These are phyloP conservation scores for Aphanomyces astaci DNA, from an alignment of 352 stramenopile species.

Conservation along the genomic window DNA sequence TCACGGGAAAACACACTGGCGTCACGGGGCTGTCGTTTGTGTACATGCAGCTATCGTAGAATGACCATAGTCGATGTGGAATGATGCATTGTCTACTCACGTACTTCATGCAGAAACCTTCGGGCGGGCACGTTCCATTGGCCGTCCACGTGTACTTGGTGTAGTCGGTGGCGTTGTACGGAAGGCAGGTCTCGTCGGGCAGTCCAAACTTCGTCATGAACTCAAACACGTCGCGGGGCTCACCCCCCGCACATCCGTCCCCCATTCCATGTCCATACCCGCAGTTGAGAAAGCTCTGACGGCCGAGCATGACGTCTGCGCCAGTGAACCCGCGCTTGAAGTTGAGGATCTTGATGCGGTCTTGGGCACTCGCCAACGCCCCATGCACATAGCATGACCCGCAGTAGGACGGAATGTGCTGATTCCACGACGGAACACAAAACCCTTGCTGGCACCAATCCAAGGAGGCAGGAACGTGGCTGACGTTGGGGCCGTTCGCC, in stretches of 20 bases:
- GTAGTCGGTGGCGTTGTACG: slow-evolving; percentile 75
- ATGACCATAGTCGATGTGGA: too few species aligned
- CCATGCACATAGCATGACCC: slow-evolving; percentile 77
- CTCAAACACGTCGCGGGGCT: slow-evolving; percentile 68
- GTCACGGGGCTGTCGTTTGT: slow-evolving; percentile 39
- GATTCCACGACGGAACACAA: slow-evolving; percentile 72
- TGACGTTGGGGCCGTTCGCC: background rate
- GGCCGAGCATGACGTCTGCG: slow-evolving; percentile 67
- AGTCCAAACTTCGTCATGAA: slow-evolving; percentile 69
- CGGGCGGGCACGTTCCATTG: slow-evolving; percentile 62
- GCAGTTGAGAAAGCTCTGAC: slow-evolving; percentile 78
- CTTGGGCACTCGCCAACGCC: slow-evolving; percentile 60
- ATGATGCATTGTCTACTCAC: too few species aligned
- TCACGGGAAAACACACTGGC: slow-evolving; percentile 61
- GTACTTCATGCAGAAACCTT: slow-evolving; percentile 84
- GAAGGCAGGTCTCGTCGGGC: slow-evolving; percentile 72
- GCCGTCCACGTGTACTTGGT: slow-evolving; percentile 44
- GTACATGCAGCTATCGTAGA: slow-evolving; percentile 70
- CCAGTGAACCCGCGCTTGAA: slow-evolving; percentile 49
- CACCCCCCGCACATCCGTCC: slow-evolving; percentile 52
- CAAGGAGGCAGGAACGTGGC: slow-evolving; percentile 50
- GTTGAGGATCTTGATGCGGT: slow-evolving; percentile 74
- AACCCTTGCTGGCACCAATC: slow-evolving; percentile 85
- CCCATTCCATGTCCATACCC: slow-evolving; percentile 59
- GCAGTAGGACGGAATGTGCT: slow-evolving; percentile 82